Evolutionary conservation across 306 rosid genomes (phyloP).

Genomic region (Glycine tomentella): DNA sequence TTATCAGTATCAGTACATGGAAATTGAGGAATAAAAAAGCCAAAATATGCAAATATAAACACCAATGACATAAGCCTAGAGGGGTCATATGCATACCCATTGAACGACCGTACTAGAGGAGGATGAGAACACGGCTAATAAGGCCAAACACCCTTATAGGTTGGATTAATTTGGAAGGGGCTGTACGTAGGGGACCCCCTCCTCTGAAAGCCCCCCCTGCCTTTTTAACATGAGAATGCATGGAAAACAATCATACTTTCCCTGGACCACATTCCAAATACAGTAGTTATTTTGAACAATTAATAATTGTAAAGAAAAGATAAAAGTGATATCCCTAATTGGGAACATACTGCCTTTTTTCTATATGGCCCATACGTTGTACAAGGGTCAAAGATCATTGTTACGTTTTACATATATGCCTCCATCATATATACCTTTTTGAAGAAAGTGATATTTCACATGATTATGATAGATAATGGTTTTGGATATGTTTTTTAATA

Average conservation of each 20-base stretch:
- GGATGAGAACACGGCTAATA: conserved; percentile 7
- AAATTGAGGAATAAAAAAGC: conserved; percentile 3
- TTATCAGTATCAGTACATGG: background rate
- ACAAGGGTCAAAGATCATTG: conserved; percentile 9
- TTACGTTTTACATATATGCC: background rate
- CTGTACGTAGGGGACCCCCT: background rate
- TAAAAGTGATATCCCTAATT: background rate
- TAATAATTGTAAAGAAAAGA: conserved; percentile 27
- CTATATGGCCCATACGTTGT: conserved; percentile 2
- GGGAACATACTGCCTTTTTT: background rate
- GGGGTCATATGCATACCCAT: conserved; percentile 25
- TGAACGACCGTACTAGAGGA: conserved; percentile 1
- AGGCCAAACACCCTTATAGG: conserved; percentile 16
- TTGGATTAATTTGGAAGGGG: background rate
- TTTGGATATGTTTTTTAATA: too few relatives aligned
- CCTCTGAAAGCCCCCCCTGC: background rate
- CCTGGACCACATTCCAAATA: conserved; percentile 18
- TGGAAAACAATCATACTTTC: background rate
- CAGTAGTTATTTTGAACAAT: background rate
- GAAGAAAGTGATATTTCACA: background rate
- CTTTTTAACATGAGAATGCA: background rate
- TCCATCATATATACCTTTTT: conserved; percentile 10
- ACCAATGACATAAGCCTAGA: background rate
- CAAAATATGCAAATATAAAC: conserved; percentile 1
- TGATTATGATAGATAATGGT: background rate